A percentile compares a stretch with the other conserved stretches of the same genome.
These are phyloP conservation scores for Oryza officinalis DNA, from an alignment of 176 grass and related monocot species.

Conservation along the genomic window DNA sequence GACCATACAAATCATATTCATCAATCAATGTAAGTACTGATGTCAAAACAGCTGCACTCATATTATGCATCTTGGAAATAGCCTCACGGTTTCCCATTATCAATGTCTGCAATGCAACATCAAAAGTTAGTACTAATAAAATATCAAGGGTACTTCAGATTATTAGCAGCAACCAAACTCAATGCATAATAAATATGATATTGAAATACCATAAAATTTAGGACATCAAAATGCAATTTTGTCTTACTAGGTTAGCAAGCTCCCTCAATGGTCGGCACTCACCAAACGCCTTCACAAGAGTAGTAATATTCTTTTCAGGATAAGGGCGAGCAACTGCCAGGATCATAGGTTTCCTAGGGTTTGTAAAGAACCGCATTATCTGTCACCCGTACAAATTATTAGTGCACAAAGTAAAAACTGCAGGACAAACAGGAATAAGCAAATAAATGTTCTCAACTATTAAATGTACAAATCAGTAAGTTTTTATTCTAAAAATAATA, in stretches of 20 bases:
- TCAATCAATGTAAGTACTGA: slow-evolving; percentile 77
- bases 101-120: slow-evolving; percentile 60
- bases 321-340: slow-evolving; percentile 77
- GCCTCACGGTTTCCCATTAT: slow-evolving; percentile 86
- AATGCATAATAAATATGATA: slow-evolving; percentile 8
- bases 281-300: slow-evolving; percentile 86
- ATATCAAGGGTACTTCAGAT: not conserved
- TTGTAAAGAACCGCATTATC: slow-evolving; percentile 95
- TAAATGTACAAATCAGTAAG: slow-evolving; percentile 3
- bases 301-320: slow-evolving; percentile 82
- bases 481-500: not conserved
- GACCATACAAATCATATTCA: slow-evolving; percentile 80
- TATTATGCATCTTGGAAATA: slow-evolving; percentile 80
- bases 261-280: slow-evolving; percentile 74
- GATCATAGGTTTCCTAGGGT: slow-evolving; percentile 89
- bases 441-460: not conserved
- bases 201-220: not conserved
- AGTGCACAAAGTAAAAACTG: slow-evolving; percentile 12
- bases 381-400: slow-evolving; percentile 44
- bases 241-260: slow-evolving; percentile 83
- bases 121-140: not conserved
- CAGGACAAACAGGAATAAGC: slow-evolving; percentile 18
- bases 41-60: slow-evolving; percentile 75
- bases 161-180: slow-evolving; percentile 12
- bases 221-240: slow-evolving; percentile 2